Percentiles rank a stretch among this genome's conserved stretches.
Conservation (phyloP, 2,329 filamentous ascomycete species). For the Xylaria hypoxylon region DNA sequence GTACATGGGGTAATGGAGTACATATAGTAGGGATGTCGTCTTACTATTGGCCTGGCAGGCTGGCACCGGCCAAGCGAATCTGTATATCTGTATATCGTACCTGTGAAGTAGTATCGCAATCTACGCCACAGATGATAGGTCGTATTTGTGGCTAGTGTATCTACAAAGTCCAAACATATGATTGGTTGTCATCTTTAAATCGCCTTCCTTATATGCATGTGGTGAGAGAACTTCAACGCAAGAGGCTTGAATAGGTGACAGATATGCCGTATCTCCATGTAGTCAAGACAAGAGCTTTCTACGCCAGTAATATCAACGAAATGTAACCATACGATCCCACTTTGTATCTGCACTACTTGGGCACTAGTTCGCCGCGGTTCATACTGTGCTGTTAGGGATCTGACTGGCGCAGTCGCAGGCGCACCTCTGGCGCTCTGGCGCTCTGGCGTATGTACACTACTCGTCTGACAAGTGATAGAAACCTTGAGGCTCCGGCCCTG, state of each 20-base stretch:
- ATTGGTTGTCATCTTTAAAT: constrained; percentile 13
- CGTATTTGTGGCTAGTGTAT: constrained; percentile 32
- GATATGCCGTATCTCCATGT: constrained; percentile 17
- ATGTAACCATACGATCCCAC: constrained; percentile 25
- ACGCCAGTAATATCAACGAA: not conserved
- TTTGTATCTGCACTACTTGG: constrained; percentile 5
- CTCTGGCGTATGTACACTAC: constrained; percentile 4
- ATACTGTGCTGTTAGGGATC: constrained; percentile 7
- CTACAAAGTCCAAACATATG: not conserved
- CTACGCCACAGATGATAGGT: constrained; percentile 32
- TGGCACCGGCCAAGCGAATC: too few species aligned
- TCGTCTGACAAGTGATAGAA: constrained; percentile 17
- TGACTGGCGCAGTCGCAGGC: not conserved
- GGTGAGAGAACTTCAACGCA: constrained; percentile 18
- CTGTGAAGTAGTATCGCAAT: constrained; percentile 16
- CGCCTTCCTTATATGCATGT: constrained; percentile 19
- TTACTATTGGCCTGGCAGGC: too few species aligned
- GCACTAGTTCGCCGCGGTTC: constrained; percentile 8
- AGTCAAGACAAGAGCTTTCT: constrained; percentile 6
- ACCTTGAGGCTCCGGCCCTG: constrained; percentile 31
- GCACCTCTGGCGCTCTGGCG: too few species aligned
- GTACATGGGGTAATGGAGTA: too few species aligned
- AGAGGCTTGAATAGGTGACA: constrained; percentile 8
- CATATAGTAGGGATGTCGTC: too few species aligned
- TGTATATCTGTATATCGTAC: constrained; percentile 20